Evolutionary conservation across 2,329 filamentous ascomycete genomes (phyloP).

Genomic region (Diaporthe capsici): DNA sequence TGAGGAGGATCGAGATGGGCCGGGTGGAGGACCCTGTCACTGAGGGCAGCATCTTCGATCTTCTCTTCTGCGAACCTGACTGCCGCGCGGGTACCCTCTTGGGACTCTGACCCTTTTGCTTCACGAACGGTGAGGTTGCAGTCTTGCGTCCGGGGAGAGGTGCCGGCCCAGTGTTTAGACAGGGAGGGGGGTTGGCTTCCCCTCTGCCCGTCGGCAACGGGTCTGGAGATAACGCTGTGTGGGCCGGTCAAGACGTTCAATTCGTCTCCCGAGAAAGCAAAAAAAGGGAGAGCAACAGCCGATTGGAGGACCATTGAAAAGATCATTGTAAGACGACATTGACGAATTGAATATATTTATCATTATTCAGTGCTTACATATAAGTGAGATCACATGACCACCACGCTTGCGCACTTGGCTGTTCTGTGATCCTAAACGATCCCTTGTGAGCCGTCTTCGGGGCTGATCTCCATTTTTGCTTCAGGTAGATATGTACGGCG

Average conservation of each 20-base stretch:
- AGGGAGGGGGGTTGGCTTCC: constrained; percentile 3
- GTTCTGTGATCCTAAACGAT: too few species aligned
- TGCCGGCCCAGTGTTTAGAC: not conserved
- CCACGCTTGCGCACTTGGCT: not conserved
- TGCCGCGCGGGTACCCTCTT: not conserved
- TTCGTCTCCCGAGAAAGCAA: not conserved
- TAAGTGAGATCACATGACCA: not conserved
- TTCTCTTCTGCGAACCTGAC: not conserved
- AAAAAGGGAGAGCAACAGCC: not conserved
- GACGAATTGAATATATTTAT: not conserved
- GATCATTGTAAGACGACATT: not conserved
- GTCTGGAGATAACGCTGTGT: not conserved
- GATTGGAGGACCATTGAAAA: not conserved
- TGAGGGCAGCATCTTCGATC: constrained; percentile 22
- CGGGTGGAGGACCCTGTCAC: constrained; percentile 36
- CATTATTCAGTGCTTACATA: not conserved
- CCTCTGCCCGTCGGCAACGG: constrained; percentile 25
- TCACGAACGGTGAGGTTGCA: not conserved
- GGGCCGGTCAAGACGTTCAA: not conserved
- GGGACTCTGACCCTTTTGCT: not conserved
- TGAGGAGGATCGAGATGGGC: constrained; percentile 64
- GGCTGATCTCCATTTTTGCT: not conserved
- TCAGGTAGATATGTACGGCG: not conserved
- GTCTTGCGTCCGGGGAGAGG: not conserved
- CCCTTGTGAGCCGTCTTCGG: not conserved